Conservation (phyloP, 805 yeast species). For the Lachancea fermentati region DNA sequence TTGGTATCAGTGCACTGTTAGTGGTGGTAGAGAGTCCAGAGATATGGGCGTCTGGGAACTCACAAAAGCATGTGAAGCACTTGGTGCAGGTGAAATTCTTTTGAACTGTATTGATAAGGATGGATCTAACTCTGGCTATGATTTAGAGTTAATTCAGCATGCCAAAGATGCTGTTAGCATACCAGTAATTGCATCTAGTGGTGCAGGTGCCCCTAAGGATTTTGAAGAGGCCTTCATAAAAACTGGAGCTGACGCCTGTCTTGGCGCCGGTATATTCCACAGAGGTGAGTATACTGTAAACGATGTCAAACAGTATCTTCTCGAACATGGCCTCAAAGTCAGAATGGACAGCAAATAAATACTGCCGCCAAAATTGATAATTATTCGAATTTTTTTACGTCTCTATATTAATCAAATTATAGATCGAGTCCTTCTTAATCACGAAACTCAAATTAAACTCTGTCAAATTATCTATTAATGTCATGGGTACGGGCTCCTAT, state of each 20-base stretch:
- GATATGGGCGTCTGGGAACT: slow-evolving; percentile 90
- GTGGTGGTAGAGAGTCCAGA: slow-evolving; percentile 90
- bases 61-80: slow-evolving; percentile 78
- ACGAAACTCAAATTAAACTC: too few species aligned
- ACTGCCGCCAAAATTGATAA: too few species aligned
- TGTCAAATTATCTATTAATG: too few species aligned
- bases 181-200: slow-evolving; percentile 96
- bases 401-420: too few species aligned
- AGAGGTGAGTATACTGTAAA: slow-evolving; percentile 86
- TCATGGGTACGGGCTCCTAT: too few species aligned
- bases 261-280: slow-evolving; percentile 99
- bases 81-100: slow-evolving; percentile 95
- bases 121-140: slow-evolving; percentile 93
- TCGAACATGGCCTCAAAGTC: slow-evolving; percentile 59
- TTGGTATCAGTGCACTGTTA: slow-evolving; percentile 93
- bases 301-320: slow-evolving; percentile 69
- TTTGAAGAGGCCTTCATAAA: slow-evolving; percentile 80
- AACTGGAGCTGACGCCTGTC: slow-evolving; percentile 89
- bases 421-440: not conserved
- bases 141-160: slow-evolving; percentile 74
- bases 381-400: too few species aligned
- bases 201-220: slow-evolving; percentile 93
- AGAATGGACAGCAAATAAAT: slow-evolving; percentile 45
- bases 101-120: slow-evolving; percentile 95
- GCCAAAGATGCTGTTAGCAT: slow-evolving; percentile 71